A percentile compares a stretch with the other conserved stretches of the same genome.
phyloP scores from a whole-genome alignment of 2,329 filamentous ascomycete species.

The Macroventuria anomochaeta region DNA sequence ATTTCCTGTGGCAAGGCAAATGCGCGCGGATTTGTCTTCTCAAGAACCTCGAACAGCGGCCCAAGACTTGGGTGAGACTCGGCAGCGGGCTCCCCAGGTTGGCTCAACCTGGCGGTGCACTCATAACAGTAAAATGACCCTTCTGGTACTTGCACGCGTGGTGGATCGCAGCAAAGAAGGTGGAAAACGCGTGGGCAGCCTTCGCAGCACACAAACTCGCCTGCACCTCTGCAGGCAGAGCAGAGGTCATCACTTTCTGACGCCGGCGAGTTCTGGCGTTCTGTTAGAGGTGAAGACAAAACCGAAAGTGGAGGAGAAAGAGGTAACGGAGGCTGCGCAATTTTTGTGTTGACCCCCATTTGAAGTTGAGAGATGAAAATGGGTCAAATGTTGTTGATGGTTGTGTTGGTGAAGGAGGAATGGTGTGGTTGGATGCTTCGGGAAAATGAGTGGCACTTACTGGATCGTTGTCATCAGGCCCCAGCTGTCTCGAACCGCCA shows the following conservation, averaged over 20 bases:
- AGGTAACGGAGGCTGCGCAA: slow-evolving; percentile 41
- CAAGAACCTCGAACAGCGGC: slow-evolving; percentile 68
- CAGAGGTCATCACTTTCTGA: slow-evolving; percentile 86
- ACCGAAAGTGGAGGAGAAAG: slow-evolving; percentile 46
- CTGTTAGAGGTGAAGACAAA: slow-evolving; percentile 50
- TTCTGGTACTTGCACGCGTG: slow-evolving; percentile 51
- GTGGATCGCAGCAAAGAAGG: slow-evolving; percentile 85
- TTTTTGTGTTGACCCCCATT: slow-evolving; percentile 42
- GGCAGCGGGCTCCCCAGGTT: slow-evolving; percentile 32
- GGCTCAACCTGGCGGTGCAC: slow-evolving; percentile 34
- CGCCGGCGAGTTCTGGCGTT: slow-evolving; percentile 47
- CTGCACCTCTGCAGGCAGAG: slow-evolving; percentile 81
- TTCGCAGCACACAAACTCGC: slow-evolving; percentile 91
- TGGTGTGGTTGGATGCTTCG: slow-evolving; percentile 52
- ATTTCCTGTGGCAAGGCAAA: slow-evolving; percentile 74
- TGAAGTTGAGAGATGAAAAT: slow-evolving; percentile 38
- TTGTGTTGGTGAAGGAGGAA: slow-evolving; percentile 47
- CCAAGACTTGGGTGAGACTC: slow-evolving; percentile 56
- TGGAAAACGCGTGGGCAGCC: slow-evolving; percentile 90
- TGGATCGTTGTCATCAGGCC: slow-evolving; percentile 63
- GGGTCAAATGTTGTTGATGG: slow-evolving; percentile 37
- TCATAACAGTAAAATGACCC: slow-evolving; percentile 76
- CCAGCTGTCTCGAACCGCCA: slow-evolving; percentile 68
- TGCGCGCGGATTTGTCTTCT: slow-evolving; percentile 72
- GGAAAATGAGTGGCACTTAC: slow-evolving; percentile 56